phyloP scores from a whole-genome alignment of 495 filamentous ascomycete genomes.

The Letharia columbiana region DNA sequence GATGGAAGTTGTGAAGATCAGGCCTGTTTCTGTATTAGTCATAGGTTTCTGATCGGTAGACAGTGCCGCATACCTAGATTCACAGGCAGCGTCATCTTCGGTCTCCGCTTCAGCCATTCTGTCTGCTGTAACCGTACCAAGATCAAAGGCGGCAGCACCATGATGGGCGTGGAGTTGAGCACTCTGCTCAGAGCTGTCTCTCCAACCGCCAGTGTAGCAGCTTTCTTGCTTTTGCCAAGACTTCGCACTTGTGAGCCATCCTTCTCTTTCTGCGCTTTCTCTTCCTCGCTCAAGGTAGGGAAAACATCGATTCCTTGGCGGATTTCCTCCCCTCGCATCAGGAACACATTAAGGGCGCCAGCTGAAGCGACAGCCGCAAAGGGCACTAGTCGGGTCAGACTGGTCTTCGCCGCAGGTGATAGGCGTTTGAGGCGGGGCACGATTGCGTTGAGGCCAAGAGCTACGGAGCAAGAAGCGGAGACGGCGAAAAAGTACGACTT shows the following conservation, averaged over 20 bases:
- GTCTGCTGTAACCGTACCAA: slow-evolving; percentile 73
- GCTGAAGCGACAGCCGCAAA: slow-evolving; percentile 92
- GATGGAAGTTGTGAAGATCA: slow-evolving; percentile 73
- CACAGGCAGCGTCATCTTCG: slow-evolving; percentile 62
- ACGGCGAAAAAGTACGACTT: slow-evolving; percentile 91
- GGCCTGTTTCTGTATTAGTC: slow-evolving; percentile 29
- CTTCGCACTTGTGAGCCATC: slow-evolving; percentile 52
- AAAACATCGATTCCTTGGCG: slow-evolving; percentile 90
- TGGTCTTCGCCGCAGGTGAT: slow-evolving; percentile 60
- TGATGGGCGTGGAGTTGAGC: slow-evolving; percentile 89
- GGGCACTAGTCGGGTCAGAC: slow-evolving; percentile 76
- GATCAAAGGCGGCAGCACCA: slow-evolving; percentile 83
- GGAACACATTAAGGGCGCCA: slow-evolving; percentile 85
- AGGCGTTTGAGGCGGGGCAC: slow-evolving; percentile 77
- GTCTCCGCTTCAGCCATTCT: slow-evolving; percentile 63
- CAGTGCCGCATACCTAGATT: slow-evolving; percentile 51
- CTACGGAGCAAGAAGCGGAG: slow-evolving; percentile 83
- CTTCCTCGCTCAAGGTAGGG: slow-evolving; percentile 54
- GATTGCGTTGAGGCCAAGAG: slow-evolving; percentile 80
- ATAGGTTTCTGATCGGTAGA: not conserved
- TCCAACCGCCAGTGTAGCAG: slow-evolving; percentile 77
- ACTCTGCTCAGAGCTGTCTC: slow-evolving; percentile 88
- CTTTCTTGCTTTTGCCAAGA: slow-evolving; percentile 77
- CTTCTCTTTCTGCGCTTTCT: slow-evolving; percentile 48
- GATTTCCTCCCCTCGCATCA: slow-evolving; percentile 97